A percentile compares a stretch with the other conserved stretches of the same genome.
Evolutionary conservation across 306 rosid genomes (phyloP).

Genomic region (Cyclanthera cordifolia): DNA sequence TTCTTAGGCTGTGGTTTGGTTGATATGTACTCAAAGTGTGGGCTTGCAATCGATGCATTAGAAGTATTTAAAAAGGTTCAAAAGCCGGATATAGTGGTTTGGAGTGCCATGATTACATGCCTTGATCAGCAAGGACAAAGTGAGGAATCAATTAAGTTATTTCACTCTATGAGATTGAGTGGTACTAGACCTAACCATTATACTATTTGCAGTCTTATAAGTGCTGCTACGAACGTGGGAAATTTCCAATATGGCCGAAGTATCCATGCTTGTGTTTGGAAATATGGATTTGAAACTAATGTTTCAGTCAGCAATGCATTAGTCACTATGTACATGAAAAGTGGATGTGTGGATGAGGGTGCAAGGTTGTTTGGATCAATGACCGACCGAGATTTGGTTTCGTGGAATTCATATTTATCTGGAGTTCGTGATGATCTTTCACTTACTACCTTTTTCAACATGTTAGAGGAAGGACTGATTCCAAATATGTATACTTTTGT

Average conservation of each 20-base stretch:
- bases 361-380: slow-evolving; percentile 18
- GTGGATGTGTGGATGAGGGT: slow-evolving; percentile 17
- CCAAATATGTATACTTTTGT: slow-evolving; percentile 27
- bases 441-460: slow-evolving; percentile 10
- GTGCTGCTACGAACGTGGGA: slow-evolving; percentile 21
- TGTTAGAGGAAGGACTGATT: slow-evolving; percentile 16
- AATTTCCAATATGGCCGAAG: slow-evolving; percentile 21
- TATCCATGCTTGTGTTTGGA: slow-evolving; percentile 22
- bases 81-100: slow-evolving; percentile 31
- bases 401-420: slow-evolving; percentile 26
- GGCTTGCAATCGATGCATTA: slow-evolving; percentile 21
- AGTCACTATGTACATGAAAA: slow-evolving; percentile 24
- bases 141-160: slow-evolving; percentile 20
- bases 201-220: slow-evolving; percentile 17
- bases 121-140: slow-evolving; percentile 29
- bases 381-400: slow-evolving; percentile 26
- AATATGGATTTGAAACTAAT: slow-evolving; percentile 22
- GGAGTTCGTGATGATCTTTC: slow-evolving; percentile 14
- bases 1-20: slow-evolving; percentile 27
- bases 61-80: slow-evolving; percentile 22
- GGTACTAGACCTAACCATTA: slow-evolving; percentile 21
- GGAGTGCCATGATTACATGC: slow-evolving; percentile 31
- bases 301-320: slow-evolving; percentile 21
- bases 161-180: slow-evolving; percentile 18
- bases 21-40: slow-evolving; percentile 30